These are phyloP conservation scores for Neoboletus magnificus DNA, from an alignment of 768 basidiomycete genomes.

Conservation along the genomic window DNA sequence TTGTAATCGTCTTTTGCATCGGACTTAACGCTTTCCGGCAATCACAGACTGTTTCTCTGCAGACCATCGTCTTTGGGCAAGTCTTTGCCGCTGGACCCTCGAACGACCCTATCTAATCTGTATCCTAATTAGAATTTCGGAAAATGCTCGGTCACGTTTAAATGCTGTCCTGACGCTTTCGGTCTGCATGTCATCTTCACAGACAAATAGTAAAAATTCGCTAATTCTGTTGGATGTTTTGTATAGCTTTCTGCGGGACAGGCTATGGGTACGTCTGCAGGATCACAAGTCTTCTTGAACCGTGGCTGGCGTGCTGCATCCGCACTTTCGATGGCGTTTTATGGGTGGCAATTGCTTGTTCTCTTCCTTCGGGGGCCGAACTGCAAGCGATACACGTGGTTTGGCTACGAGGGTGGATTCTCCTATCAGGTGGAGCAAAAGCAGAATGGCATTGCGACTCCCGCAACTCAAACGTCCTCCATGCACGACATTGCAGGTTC, in stretches of 20 bases:
- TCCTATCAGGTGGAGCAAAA: slow-evolving; percentile 5
- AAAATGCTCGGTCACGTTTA: slow-evolving; percentile 24
- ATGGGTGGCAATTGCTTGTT: slow-evolving; percentile 33
- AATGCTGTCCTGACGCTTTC: slow-evolving; percentile 29
- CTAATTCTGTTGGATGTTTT: not conserved
- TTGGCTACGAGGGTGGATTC: slow-evolving; percentile 60
- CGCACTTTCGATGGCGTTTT: slow-evolving; percentile 33
- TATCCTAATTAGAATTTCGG: slow-evolving; percentile 21
- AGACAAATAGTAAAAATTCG: too few species aligned
- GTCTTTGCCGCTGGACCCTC: not conserved
- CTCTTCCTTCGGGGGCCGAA: slow-evolving; percentile 39
- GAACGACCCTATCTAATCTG: not conserved
- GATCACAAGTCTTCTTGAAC: slow-evolving; percentile 37
- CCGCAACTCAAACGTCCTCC: slow-evolving; percentile 3
- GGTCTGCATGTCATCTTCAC: slow-evolving; percentile 10
- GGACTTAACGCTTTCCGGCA: slow-evolving; percentile 38
- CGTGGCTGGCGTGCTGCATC: slow-evolving; percentile 38
- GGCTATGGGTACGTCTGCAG: slow-evolving; percentile 41
- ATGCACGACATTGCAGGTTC: not conserved
- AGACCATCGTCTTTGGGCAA: slow-evolving; percentile 21
- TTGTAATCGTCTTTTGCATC: slow-evolving; percentile 37
- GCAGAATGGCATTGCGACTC: not conserved
- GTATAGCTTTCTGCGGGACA: slow-evolving; percentile 35
- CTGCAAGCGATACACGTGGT: slow-evolving; percentile 41
- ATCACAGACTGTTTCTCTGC: slow-evolving; percentile 36